Evolutionary conservation across 225 moss, liverwort and hornwort genomes (phyloP).

Genomic region (Neckera pumila): DNA sequence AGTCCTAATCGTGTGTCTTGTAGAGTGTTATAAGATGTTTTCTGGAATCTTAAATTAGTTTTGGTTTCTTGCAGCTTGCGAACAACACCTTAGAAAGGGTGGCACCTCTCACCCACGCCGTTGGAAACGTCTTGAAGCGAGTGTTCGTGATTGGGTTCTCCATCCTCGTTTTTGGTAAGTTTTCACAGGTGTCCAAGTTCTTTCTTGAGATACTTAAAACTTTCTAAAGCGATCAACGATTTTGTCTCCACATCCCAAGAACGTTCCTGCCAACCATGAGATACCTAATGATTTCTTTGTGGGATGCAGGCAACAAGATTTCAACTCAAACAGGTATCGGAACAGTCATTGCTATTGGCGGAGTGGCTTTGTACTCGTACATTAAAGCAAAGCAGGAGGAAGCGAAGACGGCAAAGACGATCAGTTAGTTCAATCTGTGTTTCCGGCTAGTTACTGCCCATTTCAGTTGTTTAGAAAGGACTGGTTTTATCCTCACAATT

Average conservation of each 20-base stretch:
- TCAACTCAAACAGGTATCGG: conserved; percentile 91
- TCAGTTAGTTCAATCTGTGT: neutral
- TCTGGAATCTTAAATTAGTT: neutral
- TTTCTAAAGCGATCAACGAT: neutral
- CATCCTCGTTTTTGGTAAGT: conserved; percentile 79
- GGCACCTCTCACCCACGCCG: conserved; percentile 90
- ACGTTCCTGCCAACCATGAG: neutral
- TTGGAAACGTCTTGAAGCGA: conserved; percentile 96
- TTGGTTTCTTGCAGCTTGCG: conserved; percentile 50
- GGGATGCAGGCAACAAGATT: conserved; percentile 78
- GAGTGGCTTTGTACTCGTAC: conserved; percentile 77
- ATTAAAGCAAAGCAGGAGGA: conserved; percentile 89
- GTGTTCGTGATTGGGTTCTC: conserved; percentile 98
- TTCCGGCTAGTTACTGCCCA: neutral
- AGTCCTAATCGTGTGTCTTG: neutral
- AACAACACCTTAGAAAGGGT: conserved; percentile 98
- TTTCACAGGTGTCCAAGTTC: neutral
- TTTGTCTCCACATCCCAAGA: neutral
- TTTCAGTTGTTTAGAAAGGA: conserved; percentile 2
- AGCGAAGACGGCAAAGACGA: conserved; percentile 24
- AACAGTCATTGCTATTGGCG: conserved; percentile 76
- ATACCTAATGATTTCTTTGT: neutral
- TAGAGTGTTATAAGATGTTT: neutral
- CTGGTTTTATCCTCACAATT: conserved; percentile 2
- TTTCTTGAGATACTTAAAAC: neutral